These are phyloP conservation scores for Alternaria postmessia DNA, from an alignment of 2,329 filamentous ascomycete genomes.

Conservation along the genomic window DNA sequence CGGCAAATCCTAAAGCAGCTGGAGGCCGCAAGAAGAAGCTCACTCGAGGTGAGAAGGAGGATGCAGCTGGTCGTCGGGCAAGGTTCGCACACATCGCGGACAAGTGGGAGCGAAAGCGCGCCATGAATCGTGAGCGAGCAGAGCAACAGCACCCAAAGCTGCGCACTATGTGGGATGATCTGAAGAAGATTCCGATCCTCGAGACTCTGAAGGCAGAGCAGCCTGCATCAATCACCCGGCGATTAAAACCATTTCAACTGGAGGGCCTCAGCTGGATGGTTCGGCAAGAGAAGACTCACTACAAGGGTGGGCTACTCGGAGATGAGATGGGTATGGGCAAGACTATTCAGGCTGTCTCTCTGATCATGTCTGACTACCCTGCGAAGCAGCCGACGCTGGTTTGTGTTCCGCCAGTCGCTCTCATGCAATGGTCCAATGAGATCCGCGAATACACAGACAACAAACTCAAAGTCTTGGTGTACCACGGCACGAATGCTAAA, in stretches of 20 bases:
- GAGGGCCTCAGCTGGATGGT: slow-evolving; percentile 96
- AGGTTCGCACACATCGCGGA: slow-evolving; percentile 48
- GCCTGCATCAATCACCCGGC: slow-evolving; percentile 79
- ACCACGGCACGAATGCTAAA: slow-evolving; percentile 86
- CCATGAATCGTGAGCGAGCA: slow-evolving; percentile 67
- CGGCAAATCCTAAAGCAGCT: slow-evolving; percentile 17
- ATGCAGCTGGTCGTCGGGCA: slow-evolving; percentile 27
- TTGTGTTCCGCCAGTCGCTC: slow-evolving; percentile 87
- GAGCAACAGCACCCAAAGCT: slow-evolving; percentile 81
- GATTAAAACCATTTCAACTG: slow-evolving; percentile 91
- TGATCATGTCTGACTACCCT: slow-evolving; percentile 98
- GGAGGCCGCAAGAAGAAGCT: slow-evolving; percentile 38
- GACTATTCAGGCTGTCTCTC: slow-evolving; percentile 95
- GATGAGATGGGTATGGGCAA: slow-evolving; percentile 99
- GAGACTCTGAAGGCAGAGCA: slow-evolving; percentile 71
- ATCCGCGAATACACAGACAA: slow-evolving; percentile 77
- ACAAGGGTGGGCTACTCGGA: slow-evolving; percentile 88
- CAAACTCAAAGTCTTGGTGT: slow-evolving; percentile 87
- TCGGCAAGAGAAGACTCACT: slow-evolving; percentile 83
- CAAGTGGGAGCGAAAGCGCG: slow-evolving; percentile 58
- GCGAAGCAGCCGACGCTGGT: slow-evolving; percentile 84
- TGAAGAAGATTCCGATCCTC: slow-evolving; percentile 74
- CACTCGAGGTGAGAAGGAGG: slow-evolving; percentile 31
- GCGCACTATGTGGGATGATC: slow-evolving; percentile 81
- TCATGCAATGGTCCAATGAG: slow-evolving; percentile 87